Evolutionary conservation across 495 filamentous ascomycete genomes (phyloP).

Genomic region (Tirmania nivea): DNA sequence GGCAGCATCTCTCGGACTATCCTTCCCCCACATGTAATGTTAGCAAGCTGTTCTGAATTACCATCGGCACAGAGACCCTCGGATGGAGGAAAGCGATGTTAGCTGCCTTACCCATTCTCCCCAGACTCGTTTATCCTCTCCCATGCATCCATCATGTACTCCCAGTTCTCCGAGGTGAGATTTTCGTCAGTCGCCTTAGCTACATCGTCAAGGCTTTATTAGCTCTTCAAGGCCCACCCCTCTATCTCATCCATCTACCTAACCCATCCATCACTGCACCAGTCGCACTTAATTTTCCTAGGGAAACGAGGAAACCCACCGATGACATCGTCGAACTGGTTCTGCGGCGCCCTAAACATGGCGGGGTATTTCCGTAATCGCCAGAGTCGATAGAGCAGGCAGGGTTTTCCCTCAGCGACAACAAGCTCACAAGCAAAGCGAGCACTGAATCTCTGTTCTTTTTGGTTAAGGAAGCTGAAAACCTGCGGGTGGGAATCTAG

Average conservation of each 20-base stretch:
- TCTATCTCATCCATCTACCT: conserved; percentile 5
- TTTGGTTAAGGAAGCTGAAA: no score
- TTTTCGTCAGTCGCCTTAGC: conserved; percentile 98
- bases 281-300: background rate
- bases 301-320: conserved; percentile 31
- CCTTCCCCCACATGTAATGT: conserved; percentile 17
- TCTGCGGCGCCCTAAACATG: conserved; percentile 67
- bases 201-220: conserved; percentile 21
- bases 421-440: no score
- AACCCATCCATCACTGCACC: background rate
- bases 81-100: background rate
- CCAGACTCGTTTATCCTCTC: conserved; percentile 51
- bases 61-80: background rate
- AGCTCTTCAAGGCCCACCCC: conserved; percentile 1
- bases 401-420: no score
- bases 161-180: conserved; percentile 95
- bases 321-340: conserved; percentile 62
- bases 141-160: conserved; percentile 94
- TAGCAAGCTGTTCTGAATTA: conserved; percentile 9
- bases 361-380: background rate
- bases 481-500: no score
- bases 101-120: conserved; percentile 35
- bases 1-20: conserved; percentile 72
- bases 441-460: no score
- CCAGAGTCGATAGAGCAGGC: no score